These are phyloP conservation scores for Teratosphaeriaceae sp. DNA, from an alignment of 2,329 filamentous ascomycete genomes.

Conservation along the genomic window DNA sequence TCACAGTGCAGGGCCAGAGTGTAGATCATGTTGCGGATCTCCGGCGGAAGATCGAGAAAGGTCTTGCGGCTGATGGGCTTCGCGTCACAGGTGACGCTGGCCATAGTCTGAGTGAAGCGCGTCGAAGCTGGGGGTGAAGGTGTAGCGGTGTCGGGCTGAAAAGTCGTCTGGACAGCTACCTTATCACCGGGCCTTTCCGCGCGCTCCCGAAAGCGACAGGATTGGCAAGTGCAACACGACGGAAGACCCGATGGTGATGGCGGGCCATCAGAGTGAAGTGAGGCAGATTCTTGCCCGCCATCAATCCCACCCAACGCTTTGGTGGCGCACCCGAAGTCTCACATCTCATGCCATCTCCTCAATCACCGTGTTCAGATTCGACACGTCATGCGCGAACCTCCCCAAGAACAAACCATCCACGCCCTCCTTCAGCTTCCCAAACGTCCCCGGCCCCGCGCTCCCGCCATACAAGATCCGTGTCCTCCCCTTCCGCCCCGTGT, in stretches of 20 bases:
- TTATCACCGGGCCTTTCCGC: too few species aligned
- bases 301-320: too few species aligned
- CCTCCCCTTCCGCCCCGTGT: conserved; percentile 43
- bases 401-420: conserved; percentile 79
- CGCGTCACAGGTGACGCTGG: neutral
- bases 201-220: too few species aligned
- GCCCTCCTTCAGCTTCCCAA: conserved; percentile 57
- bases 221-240: too few species aligned
- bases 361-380: conserved; percentile 65
- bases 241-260: too few species aligned
- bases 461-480: conserved; percentile 75
- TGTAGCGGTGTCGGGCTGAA: too few species aligned
- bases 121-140: too few species aligned
- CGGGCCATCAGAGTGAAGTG: too few species aligned
- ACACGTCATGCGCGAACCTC: conserved; percentile 71
- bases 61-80: neutral
- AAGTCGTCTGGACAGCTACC: too few species aligned
- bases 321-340: too few species aligned
- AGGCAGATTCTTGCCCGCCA: too few species aligned
- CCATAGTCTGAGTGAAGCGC: too few species aligned
- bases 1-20: neutral
- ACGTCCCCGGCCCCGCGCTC: conserved; percentile 73
- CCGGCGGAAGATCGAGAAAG: neutral
- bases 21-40: neutral
- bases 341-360: conserved; percentile 64